Conservation (phyloP, 2,329 filamentous ascomycete genomes). For the Fusarium graminum region DNA sequence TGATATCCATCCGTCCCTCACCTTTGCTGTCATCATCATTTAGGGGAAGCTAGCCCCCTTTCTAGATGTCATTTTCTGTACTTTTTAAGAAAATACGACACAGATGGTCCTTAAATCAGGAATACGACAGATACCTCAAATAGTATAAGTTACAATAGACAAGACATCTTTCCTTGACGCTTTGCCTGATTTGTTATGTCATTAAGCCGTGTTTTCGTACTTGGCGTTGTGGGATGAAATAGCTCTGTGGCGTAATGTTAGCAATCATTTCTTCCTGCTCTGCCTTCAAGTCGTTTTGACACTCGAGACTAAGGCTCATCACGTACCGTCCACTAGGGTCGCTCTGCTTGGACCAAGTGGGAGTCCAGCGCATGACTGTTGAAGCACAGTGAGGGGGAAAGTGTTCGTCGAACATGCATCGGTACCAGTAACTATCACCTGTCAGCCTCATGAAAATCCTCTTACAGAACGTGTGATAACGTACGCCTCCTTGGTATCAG, state of each 20-base stretch:
- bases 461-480: conserved; percentile 45
- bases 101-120: conserved; percentile 41
- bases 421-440: conserved; percentile 86
- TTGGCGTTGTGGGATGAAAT: conserved; percentile 82
- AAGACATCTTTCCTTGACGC: conserved; percentile 25
- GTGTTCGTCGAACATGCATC: conserved; percentile 98
- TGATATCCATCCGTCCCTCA: conserved; percentile 27
- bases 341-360: conserved; percentile 95
- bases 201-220: conserved; percentile 68
- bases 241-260: conserved; percentile 65
- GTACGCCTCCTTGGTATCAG: conserved; percentile 95
- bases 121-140: conserved; percentile 32
- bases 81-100: conserved; percentile 67
- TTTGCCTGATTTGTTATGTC: conserved; percentile 37
- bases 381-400: conserved; percentile 92
- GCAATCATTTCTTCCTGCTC: conserved; percentile 2
- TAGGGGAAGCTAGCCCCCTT: conserved; percentile 34
- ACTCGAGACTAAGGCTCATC: conserved; percentile 2
- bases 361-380: conserved; percentile 96
- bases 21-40: conserved; percentile 43
- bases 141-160: conserved; percentile 46
- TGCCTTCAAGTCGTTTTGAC: background rate
- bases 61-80: conserved; percentile 46
- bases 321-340: conserved; percentile 90
- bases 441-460: conserved; percentile 44